phyloP scores from a whole-genome alignment of 2,329 filamentous ascomycete genomes.

The Fusarium equiseti region DNA sequence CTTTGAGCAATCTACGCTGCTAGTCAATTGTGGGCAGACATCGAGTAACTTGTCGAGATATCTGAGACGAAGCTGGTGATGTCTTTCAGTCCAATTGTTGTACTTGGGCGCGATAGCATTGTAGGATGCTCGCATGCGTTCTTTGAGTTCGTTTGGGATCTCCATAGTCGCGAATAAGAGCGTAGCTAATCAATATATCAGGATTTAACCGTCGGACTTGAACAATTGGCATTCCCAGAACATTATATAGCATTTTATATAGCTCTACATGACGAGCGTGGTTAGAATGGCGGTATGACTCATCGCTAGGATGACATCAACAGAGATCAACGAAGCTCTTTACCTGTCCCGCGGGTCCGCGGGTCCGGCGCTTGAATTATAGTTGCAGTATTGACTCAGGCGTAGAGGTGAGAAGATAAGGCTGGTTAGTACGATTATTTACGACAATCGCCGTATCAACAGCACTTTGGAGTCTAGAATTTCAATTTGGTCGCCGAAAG shows the following conservation, averaged over 20 bases:
- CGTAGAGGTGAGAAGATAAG: too few relatives aligned
- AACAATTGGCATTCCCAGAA: background rate
- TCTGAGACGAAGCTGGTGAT: background rate
- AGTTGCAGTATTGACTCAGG: too few relatives aligned
- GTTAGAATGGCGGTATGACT: background rate
- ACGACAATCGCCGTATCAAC: too few relatives aligned
- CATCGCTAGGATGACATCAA: background rate
- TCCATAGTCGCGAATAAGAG: background rate
- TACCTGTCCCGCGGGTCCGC: background rate
- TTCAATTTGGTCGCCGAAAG: too few relatives aligned
- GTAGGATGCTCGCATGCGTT: slow-evolving; percentile 14
- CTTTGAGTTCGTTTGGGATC: background rate
- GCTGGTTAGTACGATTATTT: too few relatives aligned
- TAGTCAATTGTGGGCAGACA: slow-evolving; percentile 4
- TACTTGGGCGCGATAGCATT: slow-evolving; percentile 20
- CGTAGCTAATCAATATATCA: background rate
- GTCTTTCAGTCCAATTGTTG: slow-evolving; percentile 27
- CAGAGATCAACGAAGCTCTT: background rate
- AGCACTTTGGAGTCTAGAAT: too few relatives aligned
- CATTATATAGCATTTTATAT: background rate
- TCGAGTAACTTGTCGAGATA: slow-evolving; percentile 9
- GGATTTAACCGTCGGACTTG: background rate
- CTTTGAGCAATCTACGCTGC: fast-evolving
- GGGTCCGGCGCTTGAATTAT: too few relatives aligned
- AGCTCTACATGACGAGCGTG: background rate